Conservation (phyloP, 2,329 filamentous ascomycete genomes). For the Phaeosphaeriaceae sp. region DNA sequence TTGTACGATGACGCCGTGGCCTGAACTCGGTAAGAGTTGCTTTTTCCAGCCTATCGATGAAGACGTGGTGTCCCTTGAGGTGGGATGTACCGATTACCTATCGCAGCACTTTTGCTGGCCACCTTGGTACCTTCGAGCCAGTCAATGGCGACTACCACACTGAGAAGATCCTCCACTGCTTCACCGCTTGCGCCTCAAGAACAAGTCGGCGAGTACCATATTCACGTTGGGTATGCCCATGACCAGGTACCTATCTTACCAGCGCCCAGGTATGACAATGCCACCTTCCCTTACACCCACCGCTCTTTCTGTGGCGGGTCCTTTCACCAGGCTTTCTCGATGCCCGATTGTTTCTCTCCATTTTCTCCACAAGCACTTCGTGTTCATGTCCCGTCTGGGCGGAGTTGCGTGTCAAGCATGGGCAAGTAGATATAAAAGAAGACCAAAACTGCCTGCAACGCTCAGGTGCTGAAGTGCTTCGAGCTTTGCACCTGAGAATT, state of each 20-base stretch:
- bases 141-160: neutral
- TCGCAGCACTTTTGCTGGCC: neutral
- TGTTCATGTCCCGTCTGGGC: neutral
- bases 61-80: neutral
- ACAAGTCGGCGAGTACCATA: neutral
- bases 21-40: too few species aligned
- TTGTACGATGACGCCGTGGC: neutral
- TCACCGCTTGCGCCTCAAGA: neutral
- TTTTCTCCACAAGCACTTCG: too few species aligned
- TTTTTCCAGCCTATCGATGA: neutral
- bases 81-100: neutral
- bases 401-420: neutral
- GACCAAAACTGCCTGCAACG: neutral
- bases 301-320: slow-evolving; percentile 4
- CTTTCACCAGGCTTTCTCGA: neutral
- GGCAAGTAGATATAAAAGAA: neutral
- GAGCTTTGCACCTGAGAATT: neutral
- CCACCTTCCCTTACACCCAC: slow-evolving; percentile 11
- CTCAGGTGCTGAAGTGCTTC: neutral
- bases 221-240: slow-evolving; percentile 7
- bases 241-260: slow-evolving; percentile 15
- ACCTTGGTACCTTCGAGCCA: neutral
- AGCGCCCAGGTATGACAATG: slow-evolving; percentile 22
- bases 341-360: neutral
- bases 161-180: neutral